Base-by-base conservation (phyloP, 2,329 filamentous ascomycete genomes). In the Sporothrix inflata region DNA sequence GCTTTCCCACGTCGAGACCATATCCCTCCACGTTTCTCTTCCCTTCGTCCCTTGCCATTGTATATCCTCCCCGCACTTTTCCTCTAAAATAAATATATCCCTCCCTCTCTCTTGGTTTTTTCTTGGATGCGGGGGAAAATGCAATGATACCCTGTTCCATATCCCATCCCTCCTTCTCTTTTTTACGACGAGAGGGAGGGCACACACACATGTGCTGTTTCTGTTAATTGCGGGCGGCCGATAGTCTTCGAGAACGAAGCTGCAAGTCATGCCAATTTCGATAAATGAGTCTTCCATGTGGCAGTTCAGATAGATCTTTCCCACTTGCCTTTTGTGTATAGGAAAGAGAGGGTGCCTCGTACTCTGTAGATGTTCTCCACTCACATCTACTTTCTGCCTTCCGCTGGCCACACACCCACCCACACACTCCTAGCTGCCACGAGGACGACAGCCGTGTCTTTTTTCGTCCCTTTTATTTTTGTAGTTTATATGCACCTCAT, bases 91-190 rank as follows among this genome's bases (percentile, higher is more conserved):
- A 63, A 24, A 63, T n/a, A 63, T 42, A 63, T 27, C 34, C 4
- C 34, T 42, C 45, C 49, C 49, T 21, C 30, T 45, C 14, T 42
- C 19, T n/a, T 67, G 27, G 24, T 40, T 61, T 2, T 38, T 40
- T 45, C n/a, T 24, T 47, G 61, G 40, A 57, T 69, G 66, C 66
- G 66, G 66, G 49, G 49, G 53, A 38, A n/a, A 40, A 42, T 5
- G n/a, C 8, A 61, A 40, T 14, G 9, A 6, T 7, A 38, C 27
- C 55, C 57, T 42, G 38, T 63, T 34, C 42, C 57, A 63, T 16
- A 42, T n/a, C 11, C 30, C 16, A 5, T 40, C 7, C 55, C n/a
- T 45, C 6, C 38, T 63, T 42, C 34, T 19, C 55, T 61, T 34
- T 14, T 12, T 30, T 30, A 27, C 12, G 3, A 47, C 7, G 21